These are phyloP conservation scores for Rhodamnia rubescens DNA, from an alignment of 345 rosid genomes.

Conservation along the genomic window DNA sequence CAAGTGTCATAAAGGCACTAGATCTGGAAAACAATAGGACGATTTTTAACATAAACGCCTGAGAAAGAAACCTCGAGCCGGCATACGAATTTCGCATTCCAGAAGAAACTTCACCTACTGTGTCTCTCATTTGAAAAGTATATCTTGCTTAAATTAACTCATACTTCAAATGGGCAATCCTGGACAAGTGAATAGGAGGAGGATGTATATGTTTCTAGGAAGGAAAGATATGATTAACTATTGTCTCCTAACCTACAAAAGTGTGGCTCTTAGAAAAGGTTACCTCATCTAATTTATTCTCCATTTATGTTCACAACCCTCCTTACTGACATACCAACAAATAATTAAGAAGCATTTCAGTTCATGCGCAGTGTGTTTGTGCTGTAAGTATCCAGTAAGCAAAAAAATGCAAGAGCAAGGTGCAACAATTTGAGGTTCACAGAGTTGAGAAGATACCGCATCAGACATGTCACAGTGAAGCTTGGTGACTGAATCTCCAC, in stretches of 20 bases:
- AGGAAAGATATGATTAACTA: background rate
- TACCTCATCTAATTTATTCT: background rate
- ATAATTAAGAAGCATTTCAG: background rate
- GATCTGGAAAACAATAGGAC: background rate
- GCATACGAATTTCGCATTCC: background rate
- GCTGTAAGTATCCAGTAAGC: background rate
- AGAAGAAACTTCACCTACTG: background rate
- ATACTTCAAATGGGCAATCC: background rate
- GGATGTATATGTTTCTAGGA: background rate
- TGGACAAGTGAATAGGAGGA: background rate
- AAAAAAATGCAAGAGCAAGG: background rate
- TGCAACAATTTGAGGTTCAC: background rate
- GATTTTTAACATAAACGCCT: background rate
- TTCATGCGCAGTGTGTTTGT: background rate
- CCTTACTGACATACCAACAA: background rate
- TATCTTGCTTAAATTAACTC: background rate
- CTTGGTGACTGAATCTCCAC: constrained; percentile 86
- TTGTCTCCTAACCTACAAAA: background rate
- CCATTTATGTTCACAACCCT: background rate
- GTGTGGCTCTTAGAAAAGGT: background rate
- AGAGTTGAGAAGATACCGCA: constrained; percentile 35
- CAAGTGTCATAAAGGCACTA: background rate
- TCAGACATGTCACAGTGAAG: constrained; percentile 89
- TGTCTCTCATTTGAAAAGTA: background rate
- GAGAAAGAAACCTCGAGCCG: background rate